phyloP scores from a whole-genome alignment of 192 early-diverging fungal species.

The Obelidium mucronatum region DNA sequence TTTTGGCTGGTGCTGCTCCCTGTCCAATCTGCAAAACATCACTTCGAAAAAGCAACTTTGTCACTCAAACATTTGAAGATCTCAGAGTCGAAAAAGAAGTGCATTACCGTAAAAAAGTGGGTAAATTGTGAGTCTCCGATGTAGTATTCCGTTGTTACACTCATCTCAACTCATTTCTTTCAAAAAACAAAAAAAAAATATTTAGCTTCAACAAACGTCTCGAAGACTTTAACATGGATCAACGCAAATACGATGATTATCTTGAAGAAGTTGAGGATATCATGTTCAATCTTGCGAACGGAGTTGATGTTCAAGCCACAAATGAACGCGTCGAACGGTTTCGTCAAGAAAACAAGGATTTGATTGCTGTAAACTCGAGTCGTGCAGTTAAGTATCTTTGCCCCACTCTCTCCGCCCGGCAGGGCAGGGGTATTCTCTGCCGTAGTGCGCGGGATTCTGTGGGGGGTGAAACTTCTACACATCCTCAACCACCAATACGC shows the following conservation, averaged over 20 bases:
- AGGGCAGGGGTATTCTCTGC: too few species aligned
- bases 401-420: too few species aligned
- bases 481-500: too few species aligned
- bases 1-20: constrained; percentile 83
- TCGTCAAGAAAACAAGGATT: constrained; percentile 78
- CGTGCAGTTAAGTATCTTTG: constrained; percentile 47
- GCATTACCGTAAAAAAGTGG: constrained; percentile 76
- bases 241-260: constrained; percentile 87
- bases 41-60: constrained; percentile 84
- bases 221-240: constrained; percentile 79
- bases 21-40: constrained; percentile 88
- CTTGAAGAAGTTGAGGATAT: constrained; percentile 71
- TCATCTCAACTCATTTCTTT: too few species aligned
- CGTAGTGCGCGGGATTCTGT: too few species aligned
- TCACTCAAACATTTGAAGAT: constrained; percentile 92
- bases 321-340: constrained; percentile 79
- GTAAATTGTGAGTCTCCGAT: constrained; percentile 64
- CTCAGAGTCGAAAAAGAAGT: constrained; percentile 95
- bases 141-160: neutral
- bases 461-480: too few species aligned
- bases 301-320: constrained; percentile 84
- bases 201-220: constrained; percentile 87
- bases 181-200: neutral
- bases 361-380: constrained; percentile 75
- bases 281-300: constrained; percentile 83